Evolutionary conservation across 192 early-diverging fungal species (phyloP), one percentile per base, ranked within the genome.

Genomic region (Backusella tuberculispora): DNA sequence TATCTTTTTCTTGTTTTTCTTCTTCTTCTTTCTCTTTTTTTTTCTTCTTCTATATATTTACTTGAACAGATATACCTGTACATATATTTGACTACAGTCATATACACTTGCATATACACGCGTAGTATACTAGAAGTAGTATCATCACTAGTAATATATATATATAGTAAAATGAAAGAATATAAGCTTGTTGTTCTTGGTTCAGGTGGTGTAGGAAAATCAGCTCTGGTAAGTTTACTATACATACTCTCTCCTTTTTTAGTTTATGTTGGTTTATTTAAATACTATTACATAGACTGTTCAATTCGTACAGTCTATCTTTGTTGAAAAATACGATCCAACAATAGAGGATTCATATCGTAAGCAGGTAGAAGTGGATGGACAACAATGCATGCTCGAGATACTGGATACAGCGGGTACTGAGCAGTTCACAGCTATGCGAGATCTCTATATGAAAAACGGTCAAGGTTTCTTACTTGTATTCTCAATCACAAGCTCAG

Each of bases 121-220:
- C 53, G 53, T 56, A 21, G 21, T 24, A 56, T 56, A 56, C 19
- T 9, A 56, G 6, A 43, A 43, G 10, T 21, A 56, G 21, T 3
- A 60, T 60, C 53, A 14, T 9, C n/a, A 24, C 21, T 12, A 63
- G 8, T 21, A 63, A 9, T 21, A 26, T 63, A 43, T 34, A 17
- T 9, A 12, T 66, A 24, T 40, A 34, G 29, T 74, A 74, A 74
- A 72, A 95, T 94, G 90, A 92, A 93, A 73, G 97, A 98, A 84
- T 98, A 98, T 86, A 96, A 96, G 80, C 86, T 98, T 53, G 97
- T 98, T 41, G 95, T 98, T 65, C 85, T 98, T 50, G 97, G 97
- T 40, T 94, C 92, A 74, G 97, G 96, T 77, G 95, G 89, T 76
- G 92, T 93, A 66, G 92, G 92, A 24, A 93, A 96, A 83, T 95